Evolutionary conservation across 352 stramenopile genomes (phyloP).

Genomic region (Phytophthora aleatoria): DNA sequence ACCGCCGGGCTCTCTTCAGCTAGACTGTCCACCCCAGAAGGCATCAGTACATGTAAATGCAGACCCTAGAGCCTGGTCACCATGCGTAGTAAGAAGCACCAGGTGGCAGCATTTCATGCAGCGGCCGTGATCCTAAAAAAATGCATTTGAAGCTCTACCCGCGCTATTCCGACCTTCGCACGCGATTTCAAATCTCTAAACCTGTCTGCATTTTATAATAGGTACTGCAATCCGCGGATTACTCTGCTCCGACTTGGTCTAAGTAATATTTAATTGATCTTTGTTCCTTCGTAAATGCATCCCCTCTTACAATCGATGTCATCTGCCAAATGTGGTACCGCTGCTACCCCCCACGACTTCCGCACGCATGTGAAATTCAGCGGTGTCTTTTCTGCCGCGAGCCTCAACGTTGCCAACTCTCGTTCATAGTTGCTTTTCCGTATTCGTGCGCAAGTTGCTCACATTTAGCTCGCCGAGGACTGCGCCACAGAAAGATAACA

Average conservation of each 20-base stretch:
- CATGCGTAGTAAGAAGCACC: constrained; percentile 4
- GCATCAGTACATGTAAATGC: neutral
- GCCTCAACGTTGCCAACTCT: constrained; percentile 18
- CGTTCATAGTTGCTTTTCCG: constrained; percentile 30
- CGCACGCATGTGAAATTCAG: constrained; percentile 23
- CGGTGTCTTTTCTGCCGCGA: constrained; percentile 20
- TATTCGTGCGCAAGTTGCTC: constrained; percentile 7
- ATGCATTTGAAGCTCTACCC: neutral
- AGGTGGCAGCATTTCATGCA: constrained; percentile 6
- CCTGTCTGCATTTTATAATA: constrained; percentile 10
- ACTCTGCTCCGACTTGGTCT: neutral
- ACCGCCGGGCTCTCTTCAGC: neutral
- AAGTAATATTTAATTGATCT: neutral
- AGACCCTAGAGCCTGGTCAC: neutral
- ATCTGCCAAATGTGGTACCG: constrained; percentile 1
- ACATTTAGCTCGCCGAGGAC: constrained; percentile 4
- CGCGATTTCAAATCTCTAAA: constrained; percentile 36
- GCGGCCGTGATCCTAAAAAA: neutral
- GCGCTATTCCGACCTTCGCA: constrained; percentile 28
- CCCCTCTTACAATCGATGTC: neutral
- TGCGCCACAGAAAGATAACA: neutral
- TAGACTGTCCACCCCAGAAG: constrained; percentile 8
- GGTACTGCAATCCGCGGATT: constrained; percentile 7
- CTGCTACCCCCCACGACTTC: constrained; percentile 24
- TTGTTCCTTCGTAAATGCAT: neutral